Percentiles rank a stretch among this genome's conserved stretches.
Conservation (phyloP, 352 stramenopile genomes). For the Pythium phragmitis region DNA sequence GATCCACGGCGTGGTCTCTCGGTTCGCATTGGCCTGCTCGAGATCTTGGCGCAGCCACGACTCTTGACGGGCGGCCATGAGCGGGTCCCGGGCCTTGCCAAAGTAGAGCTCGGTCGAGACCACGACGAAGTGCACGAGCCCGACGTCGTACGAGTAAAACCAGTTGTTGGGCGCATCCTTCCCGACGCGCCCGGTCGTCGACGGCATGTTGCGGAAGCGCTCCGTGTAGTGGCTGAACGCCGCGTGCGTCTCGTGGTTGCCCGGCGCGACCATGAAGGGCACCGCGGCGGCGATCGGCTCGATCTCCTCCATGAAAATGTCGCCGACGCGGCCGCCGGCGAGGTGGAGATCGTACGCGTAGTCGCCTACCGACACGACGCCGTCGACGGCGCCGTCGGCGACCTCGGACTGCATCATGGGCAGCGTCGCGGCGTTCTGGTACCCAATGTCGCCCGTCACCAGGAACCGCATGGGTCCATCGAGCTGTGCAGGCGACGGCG, state of each 20-base stretch:
- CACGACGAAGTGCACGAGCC: slow-evolving; percentile 85
- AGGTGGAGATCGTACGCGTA: slow-evolving; percentile 90
- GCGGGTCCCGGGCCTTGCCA: slow-evolving; percentile 51
- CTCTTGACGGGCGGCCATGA: slow-evolving; percentile 59
- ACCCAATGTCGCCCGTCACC: slow-evolving; percentile 87
- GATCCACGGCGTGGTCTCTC: slow-evolving; percentile 69
- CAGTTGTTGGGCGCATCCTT: slow-evolving; percentile 84
- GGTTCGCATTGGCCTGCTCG: slow-evolving; percentile 57
- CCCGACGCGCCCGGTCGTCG: slow-evolving; percentile 63
- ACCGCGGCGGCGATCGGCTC: slow-evolving; percentile 78
- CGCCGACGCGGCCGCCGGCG: slow-evolving; percentile 72
- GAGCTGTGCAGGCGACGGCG: slow-evolving; percentile 37
- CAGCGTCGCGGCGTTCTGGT: slow-evolving; percentile 86
- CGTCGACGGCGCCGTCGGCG: slow-evolving; percentile 69
- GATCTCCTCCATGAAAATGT: slow-evolving; percentile 91
- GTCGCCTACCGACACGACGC: slow-evolving; percentile 85
- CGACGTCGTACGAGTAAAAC: slow-evolving; percentile 88
- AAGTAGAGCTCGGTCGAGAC: slow-evolving; percentile 91
- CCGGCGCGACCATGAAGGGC: slow-evolving; percentile 89
- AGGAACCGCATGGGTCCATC: slow-evolving; percentile 62
- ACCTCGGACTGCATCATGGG: slow-evolving; percentile 89
- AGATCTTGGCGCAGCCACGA: slow-evolving; percentile 68
- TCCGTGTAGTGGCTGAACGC: slow-evolving; percentile 86
- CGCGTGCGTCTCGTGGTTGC: slow-evolving; percentile 91
- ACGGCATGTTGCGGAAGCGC: slow-evolving; percentile 83